These are phyloP conservation scores for Yamadazyma oceani DNA, from an alignment of 1,139 yeast genomes.

Conservation along the genomic window DNA sequence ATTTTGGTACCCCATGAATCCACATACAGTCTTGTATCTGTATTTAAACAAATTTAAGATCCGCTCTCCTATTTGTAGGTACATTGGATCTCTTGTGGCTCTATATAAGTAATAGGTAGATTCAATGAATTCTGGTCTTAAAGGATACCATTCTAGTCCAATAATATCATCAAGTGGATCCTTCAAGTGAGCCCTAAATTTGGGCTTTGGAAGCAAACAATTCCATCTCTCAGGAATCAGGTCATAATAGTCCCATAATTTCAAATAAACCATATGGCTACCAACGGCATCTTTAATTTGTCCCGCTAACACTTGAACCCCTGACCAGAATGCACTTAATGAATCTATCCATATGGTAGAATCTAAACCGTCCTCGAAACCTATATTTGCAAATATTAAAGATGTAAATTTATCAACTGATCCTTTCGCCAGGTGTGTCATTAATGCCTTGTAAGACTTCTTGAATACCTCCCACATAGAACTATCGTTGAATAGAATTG, in stretches of 20 bases:
- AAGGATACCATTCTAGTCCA: slow-evolving; percentile 84
- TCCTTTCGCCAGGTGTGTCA: slow-evolving; percentile 42
- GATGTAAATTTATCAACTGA: slow-evolving; percentile 39
- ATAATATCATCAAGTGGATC: slow-evolving; percentile 28
- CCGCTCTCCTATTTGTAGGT: slow-evolving; percentile 69
- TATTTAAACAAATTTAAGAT: slow-evolving; percentile 55
- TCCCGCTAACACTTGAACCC: slow-evolving; percentile 78
- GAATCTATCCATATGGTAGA: slow-evolving; percentile 78
- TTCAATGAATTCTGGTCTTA: slow-evolving; percentile 89
- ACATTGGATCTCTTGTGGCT: slow-evolving; percentile 86
- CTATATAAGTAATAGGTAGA: slow-evolving; percentile 80
- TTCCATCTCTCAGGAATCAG: slow-evolving; percentile 91
- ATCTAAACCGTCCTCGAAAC: slow-evolving; percentile 49
- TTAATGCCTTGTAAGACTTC: slow-evolving; percentile 58
- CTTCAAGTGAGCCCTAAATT: slow-evolving; percentile 6
- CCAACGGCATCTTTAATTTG: slow-evolving; percentile 64
- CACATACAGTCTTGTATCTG: slow-evolving; percentile 64
- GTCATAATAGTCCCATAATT: slow-evolving; percentile 78
- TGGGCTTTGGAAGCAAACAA: slow-evolving; percentile 22
- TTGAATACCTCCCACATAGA: slow-evolving; percentile 61
- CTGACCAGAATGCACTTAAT: slow-evolving; percentile 86
- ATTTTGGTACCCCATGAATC: slow-evolving; percentile 78
- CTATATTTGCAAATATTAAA: slow-evolving; percentile 65
- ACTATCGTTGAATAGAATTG: slow-evolving; percentile 71
- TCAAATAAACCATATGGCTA: slow-evolving; percentile 64